Conservation (phyloP, 2,329 filamentous ascomycete genomes). For the Claviceps monticola region DNA sequence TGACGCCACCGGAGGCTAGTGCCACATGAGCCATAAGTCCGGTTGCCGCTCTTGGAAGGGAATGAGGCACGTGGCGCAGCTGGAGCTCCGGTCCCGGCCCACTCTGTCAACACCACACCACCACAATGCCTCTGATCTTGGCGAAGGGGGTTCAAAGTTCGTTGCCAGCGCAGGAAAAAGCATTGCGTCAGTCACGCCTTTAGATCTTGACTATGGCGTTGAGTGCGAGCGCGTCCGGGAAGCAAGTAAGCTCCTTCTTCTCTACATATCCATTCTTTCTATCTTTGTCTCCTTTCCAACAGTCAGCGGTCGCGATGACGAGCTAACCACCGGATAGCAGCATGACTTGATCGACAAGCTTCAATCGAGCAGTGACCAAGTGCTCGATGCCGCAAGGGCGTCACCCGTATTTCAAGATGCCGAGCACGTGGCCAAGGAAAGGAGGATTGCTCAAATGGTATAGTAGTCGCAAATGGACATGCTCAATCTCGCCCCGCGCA, state of each 20-base stretch:
- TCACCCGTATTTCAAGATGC: slow-evolving; percentile 21
- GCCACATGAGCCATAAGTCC: neutral
- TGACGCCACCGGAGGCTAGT: neutral
- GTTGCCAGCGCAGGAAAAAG: neutral
- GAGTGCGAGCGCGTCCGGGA: slow-evolving; percentile 16
- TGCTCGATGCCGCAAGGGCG: slow-evolving; percentile 26
- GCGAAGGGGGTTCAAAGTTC: neutral
- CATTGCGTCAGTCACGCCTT: neutral
- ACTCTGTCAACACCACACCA: neutral
- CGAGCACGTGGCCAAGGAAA: slow-evolving; percentile 26
- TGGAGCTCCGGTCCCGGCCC: neutral
- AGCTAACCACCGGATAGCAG: slow-evolving; percentile 11
- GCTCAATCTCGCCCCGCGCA: too few relatives aligned
- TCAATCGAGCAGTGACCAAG: slow-evolving; percentile 21
- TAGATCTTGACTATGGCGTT: slow-evolving; percentile 17
- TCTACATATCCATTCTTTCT: neutral
- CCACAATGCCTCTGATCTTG: neutral
- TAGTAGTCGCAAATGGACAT: neutral
- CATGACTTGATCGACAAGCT: slow-evolving; percentile 25
- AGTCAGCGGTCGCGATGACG: neutral
- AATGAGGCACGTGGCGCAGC: neutral
- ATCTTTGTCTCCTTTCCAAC: neutral
- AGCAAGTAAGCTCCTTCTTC: slow-evolving; percentile 14
- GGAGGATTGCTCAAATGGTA: slow-evolving; percentile 25
- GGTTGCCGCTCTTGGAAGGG: neutral